Base-by-base conservation (phyloP, 1,139 yeast species). In the Zygosaccharomyces pseudobailii region DNA sequence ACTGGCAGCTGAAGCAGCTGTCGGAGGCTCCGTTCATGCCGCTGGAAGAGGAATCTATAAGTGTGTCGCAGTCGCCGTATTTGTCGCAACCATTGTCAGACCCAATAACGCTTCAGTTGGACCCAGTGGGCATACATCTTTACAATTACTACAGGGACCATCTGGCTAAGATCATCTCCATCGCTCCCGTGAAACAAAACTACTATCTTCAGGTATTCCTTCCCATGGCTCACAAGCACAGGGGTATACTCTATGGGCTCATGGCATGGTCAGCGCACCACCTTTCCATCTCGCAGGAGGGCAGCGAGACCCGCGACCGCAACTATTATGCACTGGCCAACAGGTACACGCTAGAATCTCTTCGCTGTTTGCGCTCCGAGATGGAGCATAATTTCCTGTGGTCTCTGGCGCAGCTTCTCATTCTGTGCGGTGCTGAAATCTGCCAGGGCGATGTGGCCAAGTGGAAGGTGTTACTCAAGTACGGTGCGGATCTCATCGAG, bases 381-480 rank as follows among this genome's bases (percentile, higher is more conserved):
- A 28, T 45, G 17, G 41, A 35, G 23, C 32, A 36, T 7, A 49
- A 42, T 20, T 54, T 52, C 20, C 45, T 55, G 24, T 49, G 50
- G 49, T 49, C 57, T 17, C 41, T 87, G 42, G 90, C 95, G 0
- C 77, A 84, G 5, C 71, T 84, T 47, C 68, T 86, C 53, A 78
- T 86, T 46, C 70, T 86, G 41, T 76, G 84, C 56, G 87, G 83
- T 17, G 87, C 85, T 0, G 87, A 84, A 59, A 82, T 84, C 47
- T 84, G 89, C 63, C 76, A 80, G 54, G 92, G 92, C 22, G 90
- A 84, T 63, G 87, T 84, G 40, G 73, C 73, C 39, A 77, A 80
- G 56, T 84, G 92, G 92, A 73, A 82, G 1, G 71, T 75, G 7
- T 78, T 80, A 55, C 67, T 84, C 50, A 72, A 73, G 37, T 76